A percentile compares a stretch with the other conserved stretches of the same genome.
phyloP scores from a whole-genome alignment of 306 rosid genomes.

The Arachis hypogaea region DNA sequence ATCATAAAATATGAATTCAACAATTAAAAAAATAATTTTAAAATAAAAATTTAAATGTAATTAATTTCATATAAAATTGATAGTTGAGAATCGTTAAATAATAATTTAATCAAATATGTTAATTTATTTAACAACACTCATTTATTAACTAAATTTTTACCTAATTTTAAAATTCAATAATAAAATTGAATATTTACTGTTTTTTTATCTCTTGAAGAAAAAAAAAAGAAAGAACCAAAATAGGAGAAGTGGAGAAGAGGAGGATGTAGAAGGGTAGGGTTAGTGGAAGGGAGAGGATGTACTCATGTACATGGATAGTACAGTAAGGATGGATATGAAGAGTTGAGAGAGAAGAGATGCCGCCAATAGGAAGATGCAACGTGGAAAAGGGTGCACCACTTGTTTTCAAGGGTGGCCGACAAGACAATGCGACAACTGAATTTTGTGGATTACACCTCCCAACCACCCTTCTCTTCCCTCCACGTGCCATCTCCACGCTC shows the following conservation, averaged over 20 bases:
- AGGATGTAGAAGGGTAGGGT: conserved; percentile 10
- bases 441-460: conserved; percentile 45
- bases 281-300: background rate
- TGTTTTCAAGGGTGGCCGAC: conserved; percentile 59
- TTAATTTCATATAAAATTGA: no score
- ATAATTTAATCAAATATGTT: no score
- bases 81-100: no score
- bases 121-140: no score
- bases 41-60: no score
- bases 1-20: no score
- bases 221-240: background rate
- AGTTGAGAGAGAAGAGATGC: conserved; percentile 15
- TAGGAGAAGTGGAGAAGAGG: background rate
- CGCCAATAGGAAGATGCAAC: conserved; percentile 35
- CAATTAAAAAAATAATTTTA: no score
- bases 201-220: background rate
- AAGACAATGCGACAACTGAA: conserved; percentile 48
- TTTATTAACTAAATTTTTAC: no score
- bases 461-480: conserved; percentile 42
- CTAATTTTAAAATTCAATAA: no score
- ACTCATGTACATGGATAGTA: conserved; percentile 13
- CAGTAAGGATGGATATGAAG: conserved; percentile 6
- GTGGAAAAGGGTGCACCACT: conserved; percentile 55
- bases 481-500: conserved; percentile 51
- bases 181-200: no score